These are phyloP conservation scores for Syncephalastrum monosporum DNA, from an alignment of 371 early-diverging fungal genomes.

Conservation along the genomic window DNA sequence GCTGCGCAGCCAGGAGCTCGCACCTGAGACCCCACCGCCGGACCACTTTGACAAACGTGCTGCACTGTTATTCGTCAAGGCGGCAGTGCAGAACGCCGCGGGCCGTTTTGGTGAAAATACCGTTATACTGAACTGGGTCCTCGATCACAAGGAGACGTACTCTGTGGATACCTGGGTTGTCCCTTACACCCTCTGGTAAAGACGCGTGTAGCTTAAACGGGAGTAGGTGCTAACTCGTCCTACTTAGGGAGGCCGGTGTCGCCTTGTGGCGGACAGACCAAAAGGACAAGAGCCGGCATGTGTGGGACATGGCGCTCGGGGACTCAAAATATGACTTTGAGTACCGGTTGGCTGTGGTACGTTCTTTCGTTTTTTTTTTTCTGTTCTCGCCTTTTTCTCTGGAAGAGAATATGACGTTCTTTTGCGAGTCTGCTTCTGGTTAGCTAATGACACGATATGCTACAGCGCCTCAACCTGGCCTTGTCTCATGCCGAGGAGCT, in stretches of 20 bases:
- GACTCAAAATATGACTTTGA: slow-evolving; percentile 43
- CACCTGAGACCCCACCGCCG: slow-evolving; percentile 34
- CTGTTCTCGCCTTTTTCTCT: neutral
- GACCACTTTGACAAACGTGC: slow-evolving; percentile 45
- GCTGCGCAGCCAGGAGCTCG: slow-evolving; percentile 36
- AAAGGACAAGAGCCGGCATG: slow-evolving; percentile 28
- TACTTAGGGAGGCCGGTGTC: slow-evolving; percentile 33
- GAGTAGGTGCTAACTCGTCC: neutral
- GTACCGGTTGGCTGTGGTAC: slow-evolving; percentile 40
- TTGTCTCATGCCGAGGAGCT: slow-evolving; percentile 27
- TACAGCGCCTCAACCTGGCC: slow-evolving; percentile 32
- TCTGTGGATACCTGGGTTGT: slow-evolving; percentile 53
- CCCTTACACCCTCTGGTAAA: slow-evolving; percentile 60
- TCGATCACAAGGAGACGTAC: slow-evolving; percentile 49
- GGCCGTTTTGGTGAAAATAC: slow-evolving; percentile 22
- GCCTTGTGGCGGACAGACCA: slow-evolving; percentile 30
- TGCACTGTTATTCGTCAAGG: slow-evolving; percentile 33
- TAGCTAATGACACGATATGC: no score
- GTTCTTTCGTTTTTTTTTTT: slow-evolving; percentile 3
- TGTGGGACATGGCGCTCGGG: slow-evolving; percentile 43
- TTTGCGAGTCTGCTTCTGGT: no score
- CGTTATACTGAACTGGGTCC: slow-evolving; percentile 52
- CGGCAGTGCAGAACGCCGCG: slow-evolving; percentile 33
- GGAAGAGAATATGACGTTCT: no score
- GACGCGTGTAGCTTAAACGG: slow-evolving; percentile 11